Percentiles rank a stretch among this genome's conserved stretches.
phyloP scores from a whole-genome alignment of 306 rosid species.

The Medicago arabica region DNA sequence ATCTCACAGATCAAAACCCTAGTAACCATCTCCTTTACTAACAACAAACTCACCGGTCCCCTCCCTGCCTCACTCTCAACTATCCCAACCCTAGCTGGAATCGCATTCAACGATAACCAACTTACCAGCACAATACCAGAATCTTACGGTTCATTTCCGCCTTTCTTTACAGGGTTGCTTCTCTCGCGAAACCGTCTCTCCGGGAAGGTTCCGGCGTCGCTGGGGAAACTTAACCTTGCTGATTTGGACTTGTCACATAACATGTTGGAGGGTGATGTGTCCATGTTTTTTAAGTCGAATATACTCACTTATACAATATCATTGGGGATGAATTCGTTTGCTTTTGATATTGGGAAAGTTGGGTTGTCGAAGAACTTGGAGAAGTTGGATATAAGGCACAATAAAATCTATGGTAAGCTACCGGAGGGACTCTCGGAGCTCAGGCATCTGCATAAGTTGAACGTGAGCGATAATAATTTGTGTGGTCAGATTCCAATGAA shows the following conservation, averaged over 20 bases:
- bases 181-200: constrained; percentile 23
- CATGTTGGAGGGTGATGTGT: constrained; percentile 5
- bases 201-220: background rate
- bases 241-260: constrained; percentile 8
- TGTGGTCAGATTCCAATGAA: constrained; percentile 31
- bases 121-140: background rate
- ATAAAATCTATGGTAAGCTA: constrained; percentile 16
- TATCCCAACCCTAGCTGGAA: constrained; percentile 39
- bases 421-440: background rate
- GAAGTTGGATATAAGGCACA: constrained; percentile 15
- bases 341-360: constrained; percentile 26
- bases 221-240: background rate
- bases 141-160: background rate
- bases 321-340: background rate
- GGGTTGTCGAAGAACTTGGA: background rate
- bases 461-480: constrained; percentile 22
- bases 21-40: constrained; percentile 23
- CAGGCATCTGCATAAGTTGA: background rate
- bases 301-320: background rate
- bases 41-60: constrained; percentile 8
- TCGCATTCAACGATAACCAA: background rate
- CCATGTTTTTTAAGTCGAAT: constrained; percentile 16
- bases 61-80: constrained; percentile 35
- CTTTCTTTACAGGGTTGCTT: background rate
- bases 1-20: constrained; percentile 37